These are phyloP conservation scores for Hemisphaericaspora nanyangensis DNA, from an alignment of 805 yeast species.

Conservation along the genomic window DNA sequence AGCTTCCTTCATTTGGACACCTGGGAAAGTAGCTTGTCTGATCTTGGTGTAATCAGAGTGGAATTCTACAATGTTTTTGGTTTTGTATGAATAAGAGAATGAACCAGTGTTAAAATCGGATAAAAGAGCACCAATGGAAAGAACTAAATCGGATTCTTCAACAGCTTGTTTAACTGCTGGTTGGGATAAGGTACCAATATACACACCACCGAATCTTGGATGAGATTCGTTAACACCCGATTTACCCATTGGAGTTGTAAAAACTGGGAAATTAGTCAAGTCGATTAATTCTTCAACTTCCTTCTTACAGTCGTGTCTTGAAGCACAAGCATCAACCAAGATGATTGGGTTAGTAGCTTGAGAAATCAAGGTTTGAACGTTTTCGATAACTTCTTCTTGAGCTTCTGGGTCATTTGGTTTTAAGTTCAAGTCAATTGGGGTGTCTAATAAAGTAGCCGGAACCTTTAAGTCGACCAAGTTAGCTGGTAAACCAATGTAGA, in stretches of 20 bases:
- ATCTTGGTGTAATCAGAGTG: slow-evolving; percentile 74
- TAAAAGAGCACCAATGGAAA: slow-evolving; percentile 77
- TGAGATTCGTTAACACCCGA: slow-evolving; percentile 70
- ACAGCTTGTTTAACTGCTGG: slow-evolving; percentile 37
- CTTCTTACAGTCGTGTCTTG: slow-evolving; percentile 66
- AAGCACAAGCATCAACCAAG: slow-evolving; percentile 83
- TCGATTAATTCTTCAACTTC: slow-evolving; percentile 62
- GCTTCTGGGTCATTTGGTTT: slow-evolving; percentile 31
- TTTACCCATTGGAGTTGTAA: slow-evolving; percentile 90
- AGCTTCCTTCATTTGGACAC: slow-evolving; percentile 62
- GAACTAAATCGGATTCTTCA: slow-evolving; percentile 56
- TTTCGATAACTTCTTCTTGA: slow-evolving; percentile 34
- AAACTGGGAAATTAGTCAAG: slow-evolving; percentile 73
- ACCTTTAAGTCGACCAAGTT: slow-evolving; percentile 68
- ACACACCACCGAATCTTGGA: slow-evolving; percentile 78
- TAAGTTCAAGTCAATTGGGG: slow-evolving; percentile 60
- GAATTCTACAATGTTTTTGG: slow-evolving; percentile 73
- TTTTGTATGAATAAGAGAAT: slow-evolving; percentile 69
- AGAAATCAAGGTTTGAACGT: slow-evolving; percentile 47
- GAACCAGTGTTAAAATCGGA: slow-evolving; percentile 92
- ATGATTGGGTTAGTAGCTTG: slow-evolving; percentile 67
- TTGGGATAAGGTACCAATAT: slow-evolving; percentile 73
- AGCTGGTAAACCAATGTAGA: slow-evolving; percentile 78
- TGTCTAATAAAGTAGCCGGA: slow-evolving; percentile 52
- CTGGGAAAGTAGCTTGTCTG: slow-evolving; percentile 65